A percentile compares a stretch with the other conserved stretches of the same genome.
phyloP scores from a whole-genome alignment of 805 yeast species.

The Hagleromyces aurorensis region DNA sequence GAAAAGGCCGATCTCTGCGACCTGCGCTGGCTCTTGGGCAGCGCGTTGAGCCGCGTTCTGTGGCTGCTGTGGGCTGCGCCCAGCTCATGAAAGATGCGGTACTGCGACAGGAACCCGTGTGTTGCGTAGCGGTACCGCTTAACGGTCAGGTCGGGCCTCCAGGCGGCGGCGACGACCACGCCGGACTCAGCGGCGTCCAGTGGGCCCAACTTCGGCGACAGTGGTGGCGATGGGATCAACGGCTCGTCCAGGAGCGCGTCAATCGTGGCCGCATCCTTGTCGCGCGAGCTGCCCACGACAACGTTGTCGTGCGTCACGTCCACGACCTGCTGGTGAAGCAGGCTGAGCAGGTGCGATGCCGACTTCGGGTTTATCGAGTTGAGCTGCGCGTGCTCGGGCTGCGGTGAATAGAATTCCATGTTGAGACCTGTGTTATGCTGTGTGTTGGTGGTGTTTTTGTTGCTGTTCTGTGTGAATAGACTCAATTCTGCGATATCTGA shows the following conservation, averaged over 20 bases:
- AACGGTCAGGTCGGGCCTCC: conserved; percentile 15
- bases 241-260: conserved; percentile 19
- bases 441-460: conserved; percentile 2
- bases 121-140: conserved; percentile 13
- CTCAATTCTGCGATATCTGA: conserved; percentile 1
- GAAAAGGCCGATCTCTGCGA: conserved; percentile 7
- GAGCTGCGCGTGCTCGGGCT: conserved; percentile 29
- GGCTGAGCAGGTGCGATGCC: conserved; percentile 10
- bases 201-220: conserved; percentile 23
- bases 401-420: conserved; percentile 30
- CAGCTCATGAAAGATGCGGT: conserved; percentile 11
- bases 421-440: conserved; percentile 2
- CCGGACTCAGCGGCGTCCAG: conserved; percentile 4
- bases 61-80: background rate
- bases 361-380: conserved; percentile 13
- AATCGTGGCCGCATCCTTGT: conserved; percentile 5
- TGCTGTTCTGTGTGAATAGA: background rate
- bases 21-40: conserved; percentile 1
- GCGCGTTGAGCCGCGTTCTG: background rate
- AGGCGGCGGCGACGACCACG: conserved; percentile 14
- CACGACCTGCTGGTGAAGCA: conserved; percentile 14
- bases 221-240: conserved; percentile 29
- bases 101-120: conserved; percentile 19
- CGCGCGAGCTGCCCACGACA: conserved; percentile 2
- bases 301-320: conserved; percentile 11